Evolutionary conservation across 78 protist genomes (phyloP).

Genomic region (Emiliania huxleyi): DNA sequence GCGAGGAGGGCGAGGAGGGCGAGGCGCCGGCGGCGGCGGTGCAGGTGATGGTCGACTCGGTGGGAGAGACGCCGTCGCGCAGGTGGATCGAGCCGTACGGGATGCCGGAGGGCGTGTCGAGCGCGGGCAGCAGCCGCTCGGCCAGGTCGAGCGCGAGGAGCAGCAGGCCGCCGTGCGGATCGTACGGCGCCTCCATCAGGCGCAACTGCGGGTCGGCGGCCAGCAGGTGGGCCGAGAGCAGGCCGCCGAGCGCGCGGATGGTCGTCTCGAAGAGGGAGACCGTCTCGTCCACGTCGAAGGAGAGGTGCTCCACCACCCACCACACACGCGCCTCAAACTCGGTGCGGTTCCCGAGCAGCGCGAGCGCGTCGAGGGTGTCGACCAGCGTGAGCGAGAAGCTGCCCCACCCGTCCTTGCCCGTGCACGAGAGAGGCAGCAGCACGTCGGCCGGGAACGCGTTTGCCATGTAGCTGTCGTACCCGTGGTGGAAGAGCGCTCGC

Average conservation of each 20-base stretch:
- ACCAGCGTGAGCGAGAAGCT: conserved; percentile 29
- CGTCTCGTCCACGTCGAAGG: conserved; percentile 58
- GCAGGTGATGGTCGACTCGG: conserved; percentile 63
- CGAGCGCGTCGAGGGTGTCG: conserved; percentile 49
- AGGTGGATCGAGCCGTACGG: conserved; percentile 75
- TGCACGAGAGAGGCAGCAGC: conserved; percentile 34
- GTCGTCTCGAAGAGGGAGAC: conserved; percentile 91
- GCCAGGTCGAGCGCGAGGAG: conserved; percentile 78
- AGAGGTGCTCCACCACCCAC: background rate
- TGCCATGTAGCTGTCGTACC: background rate
- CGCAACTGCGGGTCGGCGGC: background rate
- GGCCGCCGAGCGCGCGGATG: conserved; percentile 90
- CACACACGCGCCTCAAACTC: background rate
- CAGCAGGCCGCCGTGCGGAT: conserved; percentile 46
- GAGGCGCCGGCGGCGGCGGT: conserved; percentile 86
- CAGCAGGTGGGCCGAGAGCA: conserved; percentile 55
- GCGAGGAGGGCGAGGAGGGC: no score
- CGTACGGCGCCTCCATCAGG: background rate
- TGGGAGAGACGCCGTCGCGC: conserved; percentile 71
- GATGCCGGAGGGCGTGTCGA: conserved; percentile 88
- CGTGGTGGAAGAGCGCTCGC: background rate
- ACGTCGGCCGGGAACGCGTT: conserved; percentile 33
- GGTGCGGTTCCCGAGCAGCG: background rate
- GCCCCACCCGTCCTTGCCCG: background rate
- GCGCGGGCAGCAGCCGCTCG: conserved; percentile 80